Base-by-base conservation (phyloP, 129 eudicot species). In the Helianthus tuberosus region DNA sequence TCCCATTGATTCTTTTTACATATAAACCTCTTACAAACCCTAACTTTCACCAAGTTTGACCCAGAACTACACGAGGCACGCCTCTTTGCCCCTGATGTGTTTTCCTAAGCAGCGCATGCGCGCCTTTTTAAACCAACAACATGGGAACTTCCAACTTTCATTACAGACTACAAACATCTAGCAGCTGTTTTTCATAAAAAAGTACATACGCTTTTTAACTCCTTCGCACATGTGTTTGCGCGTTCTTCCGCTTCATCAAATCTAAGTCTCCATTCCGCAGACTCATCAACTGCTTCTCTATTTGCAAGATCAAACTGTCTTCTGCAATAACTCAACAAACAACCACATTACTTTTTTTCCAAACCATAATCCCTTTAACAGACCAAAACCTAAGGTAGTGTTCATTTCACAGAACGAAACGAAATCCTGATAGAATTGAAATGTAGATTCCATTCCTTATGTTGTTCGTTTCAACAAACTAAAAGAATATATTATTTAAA, bases 231-330 rank as follows among this genome's bases (percentile, higher is more conserved):
- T 67, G 75, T 84, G 60, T 36, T 54, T 58, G 84, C 83, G 69
- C 82, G 86, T 49, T 82, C 93, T 16, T 82, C 80, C 77, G 92
- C 98, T 48, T 61, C 79, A 68, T 93, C 98, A 48, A 72, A 90
- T 69, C 86, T 93, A 32, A 71, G 81, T 75, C 98, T 93, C 98
- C 98, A 93, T 73, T 93, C 96, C 43, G 98, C 98, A 66, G 98
- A 93, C 80, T 93, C 98, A 81, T 93, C 98, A 89, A 93, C 83
- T 23, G 98, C 98, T 81, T 93, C 98, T 84, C 80, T 88, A 77
- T 76, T 88, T 29, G 97, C 98, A 72, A 88, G 87, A 83, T 93
- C 98, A 82, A 93, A 93, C 80, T 93, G 91, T 50, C 72, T 83
- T 83, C 98, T 93, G 82, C 85, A 82, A 64, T 46, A 74, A 52